Base-by-base conservation (phyloP, 495 filamentous ascomycete genomes). In the Cercophora scortea region DNA sequence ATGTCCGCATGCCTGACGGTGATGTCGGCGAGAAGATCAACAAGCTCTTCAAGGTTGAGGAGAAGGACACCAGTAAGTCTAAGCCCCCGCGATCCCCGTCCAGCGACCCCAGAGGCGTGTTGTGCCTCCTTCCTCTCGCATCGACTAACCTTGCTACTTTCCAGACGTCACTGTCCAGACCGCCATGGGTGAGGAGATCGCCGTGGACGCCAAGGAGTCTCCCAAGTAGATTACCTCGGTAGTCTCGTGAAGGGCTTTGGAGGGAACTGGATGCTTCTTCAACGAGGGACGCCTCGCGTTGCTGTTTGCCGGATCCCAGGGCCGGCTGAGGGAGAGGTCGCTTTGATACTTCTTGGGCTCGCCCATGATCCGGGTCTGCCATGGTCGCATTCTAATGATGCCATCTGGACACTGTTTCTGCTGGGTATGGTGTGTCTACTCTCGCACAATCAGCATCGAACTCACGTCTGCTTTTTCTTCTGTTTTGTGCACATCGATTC, bases 151-250 rank as follows among this genome's bases (percentile, higher is more conserved):
- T n/a, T 39, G 34, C 4, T 16, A 16, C 34, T 42, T 33, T 8
- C n/a, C 58, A 96, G 91, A 89, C 68, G 81, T 97, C 64, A 87
- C 89, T 60, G 79, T 99, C 71, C 86, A 92, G 67, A 86, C 87
- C 55, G 84, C 93, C 68, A 99, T 99, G 93, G 86, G 87, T 61
- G 91, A 97, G 73, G 89, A 96, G 81, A 79, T 80, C 58, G 88
- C 84, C 60, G 88, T 96, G 66, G 90, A 96, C 68, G 86, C 84
- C 74, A 96, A 98, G 82, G 92, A 97, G 74, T 86, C 87, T 66
- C 77, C 85, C 52, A 65, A 61, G 58, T 67, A 66, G 56, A 46
- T 47, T 45, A 39, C 7, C 41, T 25, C 25, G 25, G 25, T 12
- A 39, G 49, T 46, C 45, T 45, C 43, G 36, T 25, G 49, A 19